These are phyloP conservation scores for Ustulina deusta DNA, from an alignment of 2,329 filamentous ascomycete species.

Conservation along the genomic window DNA sequence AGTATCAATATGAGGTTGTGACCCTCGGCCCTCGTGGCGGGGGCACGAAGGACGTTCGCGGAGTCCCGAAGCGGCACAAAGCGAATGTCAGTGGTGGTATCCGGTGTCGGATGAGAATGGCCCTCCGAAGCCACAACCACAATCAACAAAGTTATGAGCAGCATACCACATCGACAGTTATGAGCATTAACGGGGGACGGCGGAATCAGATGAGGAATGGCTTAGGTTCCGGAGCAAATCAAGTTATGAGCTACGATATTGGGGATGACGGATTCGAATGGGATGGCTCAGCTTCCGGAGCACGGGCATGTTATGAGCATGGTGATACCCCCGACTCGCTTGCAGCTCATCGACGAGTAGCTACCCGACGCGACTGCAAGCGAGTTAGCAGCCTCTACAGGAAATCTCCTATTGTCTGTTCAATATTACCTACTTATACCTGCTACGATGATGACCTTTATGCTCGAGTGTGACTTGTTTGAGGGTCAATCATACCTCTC, in stretches of 20 bases:
- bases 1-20: conserved; percentile 28
- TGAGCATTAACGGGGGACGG: conserved; percentile 26
- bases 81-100: conserved; percentile 26
- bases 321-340: conserved; percentile 18
- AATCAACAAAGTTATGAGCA: conserved; percentile 35
- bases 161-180: conserved; percentile 22
- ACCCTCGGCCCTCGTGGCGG: conserved; percentile 30
- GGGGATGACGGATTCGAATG: conserved; percentile 31
- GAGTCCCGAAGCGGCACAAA: conserved; percentile 37
- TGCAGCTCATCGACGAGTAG: conserved; percentile 26
- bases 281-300: conserved; percentile 34
- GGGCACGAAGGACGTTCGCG: conserved; percentile 30
- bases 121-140: conserved; percentile 5
- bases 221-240: conserved; percentile 29
- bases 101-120: conserved; percentile 35
- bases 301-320: conserved; percentile 35
- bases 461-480: neutral
- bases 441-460: neutral
- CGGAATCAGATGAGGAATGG: conserved; percentile 29
- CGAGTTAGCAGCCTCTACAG: conserved; percentile 34
- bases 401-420: conserved; percentile 26
- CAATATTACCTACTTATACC: neutral
- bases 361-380: conserved; percentile 28
- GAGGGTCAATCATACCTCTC: neutral
- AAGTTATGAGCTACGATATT: conserved; percentile 34